A percentile compares a stretch with the other conserved stretches of the same genome.
Conservation (phyloP, 352 stramenopile genomes). For the Globisporangium iwayamae region DNA sequence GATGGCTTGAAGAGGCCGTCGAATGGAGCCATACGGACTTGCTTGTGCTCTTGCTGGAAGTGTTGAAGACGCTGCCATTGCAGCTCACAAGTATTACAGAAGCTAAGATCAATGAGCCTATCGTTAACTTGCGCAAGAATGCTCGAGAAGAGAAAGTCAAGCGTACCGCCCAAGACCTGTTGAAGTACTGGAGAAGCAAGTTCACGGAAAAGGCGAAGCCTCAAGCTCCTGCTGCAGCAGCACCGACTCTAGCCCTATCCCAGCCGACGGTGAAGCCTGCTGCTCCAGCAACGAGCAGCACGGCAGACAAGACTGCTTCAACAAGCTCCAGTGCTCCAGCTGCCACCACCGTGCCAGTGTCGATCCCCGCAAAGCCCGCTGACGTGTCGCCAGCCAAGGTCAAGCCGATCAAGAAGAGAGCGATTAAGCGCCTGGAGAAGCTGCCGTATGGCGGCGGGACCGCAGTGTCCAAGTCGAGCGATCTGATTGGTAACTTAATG, state of each 20-base stretch:
- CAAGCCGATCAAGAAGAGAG: constrained; percentile 55
- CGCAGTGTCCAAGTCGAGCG: constrained; percentile 65
- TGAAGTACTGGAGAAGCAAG: constrained; percentile 81
- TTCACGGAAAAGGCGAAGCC: constrained; percentile 85
- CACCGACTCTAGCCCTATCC: constrained; percentile 9
- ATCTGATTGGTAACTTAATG: constrained; percentile 82
- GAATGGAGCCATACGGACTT: constrained; percentile 80
- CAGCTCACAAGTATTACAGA: constrained; percentile 87
- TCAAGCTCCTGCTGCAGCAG: constrained; percentile 16
- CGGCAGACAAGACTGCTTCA: background rate
- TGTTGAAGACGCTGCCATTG: constrained; percentile 76
- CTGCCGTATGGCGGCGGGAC: constrained; percentile 56
- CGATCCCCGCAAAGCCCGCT: constrained; percentile 8
- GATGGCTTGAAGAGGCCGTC: constrained; percentile 75
- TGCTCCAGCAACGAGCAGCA: background rate
- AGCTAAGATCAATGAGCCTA: constrained; percentile 85
- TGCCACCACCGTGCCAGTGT: background rate
- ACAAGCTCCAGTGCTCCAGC: background rate
- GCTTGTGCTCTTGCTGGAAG: constrained; percentile 75
- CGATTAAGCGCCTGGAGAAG: constrained; percentile 78
- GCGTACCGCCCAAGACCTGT: constrained; percentile 72
- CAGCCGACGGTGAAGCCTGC: constrained; percentile 1
- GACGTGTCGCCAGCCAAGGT: constrained; percentile 24
- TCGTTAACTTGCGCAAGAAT: constrained; percentile 82
- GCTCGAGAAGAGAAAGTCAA: constrained; percentile 77